Evolutionary conservation across 345 rosid genomes (phyloP).

Genomic region (Pistacia atlantica): DNA sequence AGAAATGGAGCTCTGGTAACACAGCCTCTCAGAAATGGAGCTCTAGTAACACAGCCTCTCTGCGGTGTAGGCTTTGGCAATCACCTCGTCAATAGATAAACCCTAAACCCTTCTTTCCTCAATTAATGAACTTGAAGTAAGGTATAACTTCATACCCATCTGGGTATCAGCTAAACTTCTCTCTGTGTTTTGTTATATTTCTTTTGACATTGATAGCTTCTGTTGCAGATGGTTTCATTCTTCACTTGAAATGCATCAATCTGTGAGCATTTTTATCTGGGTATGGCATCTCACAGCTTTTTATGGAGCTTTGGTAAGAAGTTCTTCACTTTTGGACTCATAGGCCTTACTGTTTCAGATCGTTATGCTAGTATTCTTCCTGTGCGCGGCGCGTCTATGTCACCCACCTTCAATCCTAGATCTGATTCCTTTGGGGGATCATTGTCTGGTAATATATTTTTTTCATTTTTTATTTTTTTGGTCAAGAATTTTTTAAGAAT

Average conservation of each 20-base stretch:
- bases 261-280: slow-evolving; percentile 16
- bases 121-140: too few species aligned
- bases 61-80: neutral
- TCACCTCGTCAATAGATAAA: neutral
- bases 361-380: slow-evolving; percentile 57
- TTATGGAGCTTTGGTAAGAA: slow-evolving; percentile 59
- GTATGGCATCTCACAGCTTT: slow-evolving; percentile 48
- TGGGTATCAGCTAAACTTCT: neutral
- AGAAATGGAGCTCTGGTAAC: neutral
- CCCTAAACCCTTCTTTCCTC: neutral
- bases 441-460: slow-evolving; percentile 16
- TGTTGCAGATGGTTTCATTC: slow-evolving; percentile 42
- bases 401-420: slow-evolving; percentile 71
- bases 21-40: neutral
- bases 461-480: neutral
- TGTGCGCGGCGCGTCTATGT: slow-evolving; percentile 78
- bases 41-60: neutral
- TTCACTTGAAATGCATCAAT: slow-evolving; percentile 22
- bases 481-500: neutral
- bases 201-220: slow-evolving; percentile 6
- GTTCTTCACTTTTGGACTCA: slow-evolving; percentile 54
- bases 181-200: neutral
- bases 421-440: slow-evolving; percentile 33
- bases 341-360: slow-evolving; percentile 70
- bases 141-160: neutral